Conservation (phyloP, 1,284 basidiomycete species). For the Sanghuangporus weigelae region DNA sequence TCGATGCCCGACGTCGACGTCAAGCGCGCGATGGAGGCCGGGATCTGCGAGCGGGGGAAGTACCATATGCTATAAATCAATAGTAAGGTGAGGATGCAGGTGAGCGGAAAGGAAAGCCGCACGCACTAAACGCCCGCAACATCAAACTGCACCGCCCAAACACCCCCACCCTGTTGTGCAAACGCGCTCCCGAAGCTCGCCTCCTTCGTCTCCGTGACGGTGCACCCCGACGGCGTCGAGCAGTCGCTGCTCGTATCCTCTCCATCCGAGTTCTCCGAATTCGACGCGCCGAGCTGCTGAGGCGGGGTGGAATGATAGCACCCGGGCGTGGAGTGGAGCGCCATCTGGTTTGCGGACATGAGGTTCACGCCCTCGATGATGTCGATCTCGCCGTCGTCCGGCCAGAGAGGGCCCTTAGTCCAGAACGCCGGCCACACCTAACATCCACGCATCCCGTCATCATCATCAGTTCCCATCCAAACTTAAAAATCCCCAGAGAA, state of each 20-base stretch:
- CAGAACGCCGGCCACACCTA: constrained; percentile 57
- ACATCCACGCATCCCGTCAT: too few species aligned
- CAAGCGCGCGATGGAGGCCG: constrained; percentile 39
- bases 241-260: constrained; percentile 37
- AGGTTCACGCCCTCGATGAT: constrained; percentile 54
- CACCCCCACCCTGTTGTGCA: constrained; percentile 62
- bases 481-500: background rate
- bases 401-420: constrained; percentile 51
- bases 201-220: constrained; percentile 49
- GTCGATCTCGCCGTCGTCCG: constrained; percentile 50
- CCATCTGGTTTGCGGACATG: constrained; percentile 51
- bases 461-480: background rate
- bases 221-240: constrained; percentile 52
- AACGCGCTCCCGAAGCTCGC: constrained; percentile 61
- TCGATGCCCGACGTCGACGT: constrained; percentile 37
- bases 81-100: constrained; percentile 1
- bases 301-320: constrained; percentile 30
- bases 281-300: constrained; percentile 30
- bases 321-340: constrained; percentile 46
- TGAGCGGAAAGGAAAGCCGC: constrained; percentile 5
- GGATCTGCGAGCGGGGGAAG: constrained; percentile 42
- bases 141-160: constrained; percentile 69
- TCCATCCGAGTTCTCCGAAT: constrained; percentile 9
- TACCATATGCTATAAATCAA: constrained; percentile 62
- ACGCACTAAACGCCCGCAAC: constrained; percentile 53